These are phyloP conservation scores for Fragaria vesca DNA, from an alignment of 306 rosid genomes.

Conservation along the genomic window DNA sequence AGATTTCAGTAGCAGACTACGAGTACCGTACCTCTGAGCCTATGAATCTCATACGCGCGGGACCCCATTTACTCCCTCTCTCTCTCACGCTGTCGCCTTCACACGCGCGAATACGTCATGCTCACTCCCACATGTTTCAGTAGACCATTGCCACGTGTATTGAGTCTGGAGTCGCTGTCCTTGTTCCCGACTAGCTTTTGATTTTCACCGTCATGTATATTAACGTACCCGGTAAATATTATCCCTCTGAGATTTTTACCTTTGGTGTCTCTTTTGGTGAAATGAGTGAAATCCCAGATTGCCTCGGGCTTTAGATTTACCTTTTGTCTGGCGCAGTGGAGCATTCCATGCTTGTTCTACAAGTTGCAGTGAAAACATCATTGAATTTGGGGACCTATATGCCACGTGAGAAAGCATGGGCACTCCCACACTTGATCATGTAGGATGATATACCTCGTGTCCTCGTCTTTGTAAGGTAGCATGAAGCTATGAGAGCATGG, in stretches of 20 bases:
- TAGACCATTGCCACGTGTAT: not conserved
- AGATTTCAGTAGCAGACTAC: too few species aligned
- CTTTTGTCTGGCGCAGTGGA: slow-evolving; percentile 5
- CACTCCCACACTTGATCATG: not conserved
- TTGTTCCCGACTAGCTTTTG: not conserved
- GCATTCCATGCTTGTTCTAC: slow-evolving; percentile 3
- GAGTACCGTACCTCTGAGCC: too few species aligned
- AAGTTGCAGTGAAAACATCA: slow-evolving; percentile 15
- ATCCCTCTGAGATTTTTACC: too few species aligned
- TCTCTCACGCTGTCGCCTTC: not conserved
- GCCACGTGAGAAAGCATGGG: slow-evolving; percentile 32
- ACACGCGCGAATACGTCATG: slow-evolving; percentile 22
- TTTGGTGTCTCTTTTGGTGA: too few species aligned
- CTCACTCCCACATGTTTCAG: not conserved
- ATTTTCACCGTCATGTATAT: not conserved
- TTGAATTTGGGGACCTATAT: slow-evolving; percentile 6
- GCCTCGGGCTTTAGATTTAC: too few species aligned
- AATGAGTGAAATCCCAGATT: too few species aligned
- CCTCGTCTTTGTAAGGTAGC: not conserved
- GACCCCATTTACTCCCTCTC: not conserved
- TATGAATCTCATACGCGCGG: too few species aligned
- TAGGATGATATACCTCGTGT: not conserved
- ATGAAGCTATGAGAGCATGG: not conserved
- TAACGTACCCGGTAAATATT: too few species aligned
- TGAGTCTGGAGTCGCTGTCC: not conserved